Base-by-base conservation (phyloP, 495 filamentous ascomycete genomes). In the Lasiosphaeris hirsuta region DNA sequence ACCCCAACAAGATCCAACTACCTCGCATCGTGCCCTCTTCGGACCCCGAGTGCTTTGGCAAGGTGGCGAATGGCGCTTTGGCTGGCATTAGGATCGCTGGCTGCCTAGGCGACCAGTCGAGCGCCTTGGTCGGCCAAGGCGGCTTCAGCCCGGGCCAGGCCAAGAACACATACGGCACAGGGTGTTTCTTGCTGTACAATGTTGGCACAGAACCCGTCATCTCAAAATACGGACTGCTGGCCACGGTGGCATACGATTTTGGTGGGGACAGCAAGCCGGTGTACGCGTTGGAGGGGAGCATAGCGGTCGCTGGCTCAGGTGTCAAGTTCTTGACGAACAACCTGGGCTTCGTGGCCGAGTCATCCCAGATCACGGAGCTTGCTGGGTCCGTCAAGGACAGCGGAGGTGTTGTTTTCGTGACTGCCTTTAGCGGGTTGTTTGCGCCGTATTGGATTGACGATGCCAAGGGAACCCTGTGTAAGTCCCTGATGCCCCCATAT, bases 361-460 rank as follows among this genome's bases (percentile, higher is more conserved):
- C 90, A 0, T 80, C 81, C 58, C 85, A 94, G 69, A 89, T 97
- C 65, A 90, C 83, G 56, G 87, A 93, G 51, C 72, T 96, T 44
- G 93, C 93, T 8, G 83, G 81, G 49, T 87, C 82, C 1, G 93
- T 96, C 0, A 69, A 86, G n/a, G 90, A 97, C 62, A 96, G 85
- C 57, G 93, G 93, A 58, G 93, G 93, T 19, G 90, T 92, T 38
- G 82, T 95, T 6, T 97, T 97, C 66, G 93, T 97, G 46, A 96
- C 93, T 34, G 93, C 93, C 1, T 97, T 97, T 71, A 94, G 89
- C 76, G 93, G 93, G 58, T 79, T 97, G 1, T 96, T 96, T 71
- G 93, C 93, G 14, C 93, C 93, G n/a, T 96, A 96, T 70, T 97
- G 93, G 93, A 96, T 96, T 59, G 93, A 96, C 69, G 90, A 96